phyloP scores from a whole-genome alignment of 192 early-diverging fungal species.

The Backusella westeae region DNA sequence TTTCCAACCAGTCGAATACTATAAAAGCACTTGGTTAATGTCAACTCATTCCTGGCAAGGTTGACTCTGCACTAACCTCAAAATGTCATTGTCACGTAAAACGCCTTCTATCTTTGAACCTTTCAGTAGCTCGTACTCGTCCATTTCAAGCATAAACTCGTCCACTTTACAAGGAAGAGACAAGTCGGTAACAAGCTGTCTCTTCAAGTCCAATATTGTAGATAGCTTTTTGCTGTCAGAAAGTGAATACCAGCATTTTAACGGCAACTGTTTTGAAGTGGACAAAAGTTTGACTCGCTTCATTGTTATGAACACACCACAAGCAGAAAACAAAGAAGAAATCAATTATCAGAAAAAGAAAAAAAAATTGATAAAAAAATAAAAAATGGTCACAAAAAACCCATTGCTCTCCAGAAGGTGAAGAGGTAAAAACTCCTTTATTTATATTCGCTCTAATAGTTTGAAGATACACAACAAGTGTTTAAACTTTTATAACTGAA shows the following conservation, averaged over 20 bases:
- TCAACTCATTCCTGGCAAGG: neutral
- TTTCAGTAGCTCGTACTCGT: neutral
- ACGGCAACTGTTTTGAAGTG: neutral
- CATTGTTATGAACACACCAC: neutral
- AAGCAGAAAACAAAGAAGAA: neutral
- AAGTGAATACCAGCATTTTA: neutral
- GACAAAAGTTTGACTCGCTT: neutral
- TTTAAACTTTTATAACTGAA: no score
- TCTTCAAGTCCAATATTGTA: neutral
- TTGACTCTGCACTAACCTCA: neutral
- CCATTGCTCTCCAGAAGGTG: no score
- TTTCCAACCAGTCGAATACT: neutral
- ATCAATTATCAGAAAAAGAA: no score
- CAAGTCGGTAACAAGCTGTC: neutral
- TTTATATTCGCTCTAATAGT: no score
- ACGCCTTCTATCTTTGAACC: neutral
- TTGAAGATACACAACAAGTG: no score
- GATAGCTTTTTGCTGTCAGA: neutral
- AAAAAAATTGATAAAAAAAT: no score
- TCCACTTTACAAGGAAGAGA: neutral
- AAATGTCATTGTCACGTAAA: neutral
- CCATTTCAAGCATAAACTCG: constrained; percentile 1
- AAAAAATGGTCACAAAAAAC: no score
- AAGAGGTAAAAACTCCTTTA: no score
- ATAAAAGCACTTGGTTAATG: neutral